Percentiles rank a stretch among this genome's conserved stretches.
phyloP scores from a whole-genome alignment of 371 early-diverging fungal species.

The Mortierella sp. region DNA sequence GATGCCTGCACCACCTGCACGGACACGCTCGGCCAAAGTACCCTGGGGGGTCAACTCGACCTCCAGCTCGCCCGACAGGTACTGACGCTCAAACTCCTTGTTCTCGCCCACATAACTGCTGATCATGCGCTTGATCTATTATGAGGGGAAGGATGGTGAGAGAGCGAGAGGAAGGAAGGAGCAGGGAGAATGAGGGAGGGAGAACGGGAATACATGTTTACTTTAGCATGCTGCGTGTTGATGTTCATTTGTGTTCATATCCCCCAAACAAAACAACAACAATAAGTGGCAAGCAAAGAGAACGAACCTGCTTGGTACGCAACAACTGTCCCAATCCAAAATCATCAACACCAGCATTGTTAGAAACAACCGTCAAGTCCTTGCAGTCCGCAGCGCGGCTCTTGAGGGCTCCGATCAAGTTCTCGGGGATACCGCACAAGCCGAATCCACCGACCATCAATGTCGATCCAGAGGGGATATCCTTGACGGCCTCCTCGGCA shows the following conservation, averaged over 20 bases:
- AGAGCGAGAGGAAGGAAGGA: background rate
- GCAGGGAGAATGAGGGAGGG: background rate
- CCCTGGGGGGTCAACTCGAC: conserved; percentile 77
- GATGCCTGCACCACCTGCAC: conserved; percentile 81
- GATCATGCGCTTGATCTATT: conserved; percentile 78
- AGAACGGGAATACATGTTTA: conserved; percentile 8
- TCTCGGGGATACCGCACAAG: conserved; percentile 78
- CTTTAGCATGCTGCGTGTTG: background rate
- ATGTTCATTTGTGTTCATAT: background rate
- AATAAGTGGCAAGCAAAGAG: background rate
- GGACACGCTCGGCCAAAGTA: conserved; percentile 75
- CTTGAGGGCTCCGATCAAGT: conserved; percentile 72
- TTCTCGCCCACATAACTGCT: conserved; percentile 82
- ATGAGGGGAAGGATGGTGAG: background rate
- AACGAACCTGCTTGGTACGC: conserved; percentile 66
- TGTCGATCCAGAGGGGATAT: conserved; percentile 66
- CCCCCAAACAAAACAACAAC: background rate
- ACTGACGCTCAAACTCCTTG: conserved; percentile 79
- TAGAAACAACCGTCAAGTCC: conserved; percentile 76
- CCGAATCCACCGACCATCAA: conserved; percentile 82
- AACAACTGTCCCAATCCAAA: conserved; percentile 76
- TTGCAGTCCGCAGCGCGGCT: conserved; percentile 63
- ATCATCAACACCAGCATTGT: conserved; percentile 78
- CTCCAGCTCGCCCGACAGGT: conserved; percentile 80
- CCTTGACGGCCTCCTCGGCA: conserved; percentile 67